These are phyloP conservation scores for Wallacemonas sp. DNA, from an alignment of 208 protist genomes.

Conservation along the genomic window DNA sequence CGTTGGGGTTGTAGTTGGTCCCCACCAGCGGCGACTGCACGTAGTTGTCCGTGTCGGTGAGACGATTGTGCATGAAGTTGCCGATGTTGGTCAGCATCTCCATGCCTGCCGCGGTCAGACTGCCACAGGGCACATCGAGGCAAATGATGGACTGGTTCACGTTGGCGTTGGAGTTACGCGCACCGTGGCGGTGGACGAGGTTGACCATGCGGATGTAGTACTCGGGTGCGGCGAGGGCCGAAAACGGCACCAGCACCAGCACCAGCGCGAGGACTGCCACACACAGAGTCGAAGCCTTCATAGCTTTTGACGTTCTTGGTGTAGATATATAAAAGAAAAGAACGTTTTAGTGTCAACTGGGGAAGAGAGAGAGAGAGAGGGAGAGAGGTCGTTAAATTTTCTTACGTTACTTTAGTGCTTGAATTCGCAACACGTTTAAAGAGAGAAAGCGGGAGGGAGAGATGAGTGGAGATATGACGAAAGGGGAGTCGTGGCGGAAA, in stretches of 20 bases:
- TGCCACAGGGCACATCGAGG: conserved; percentile 38
- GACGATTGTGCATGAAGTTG: conserved; percentile 34
- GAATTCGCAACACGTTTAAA: too few species aligned
- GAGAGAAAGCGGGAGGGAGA: too few species aligned
- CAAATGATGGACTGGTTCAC: conserved; percentile 36
- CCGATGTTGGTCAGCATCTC: conserved; percentile 38
- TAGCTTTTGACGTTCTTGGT: neutral
- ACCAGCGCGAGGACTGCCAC: neutral
- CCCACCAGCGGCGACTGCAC: conserved; percentile 41
- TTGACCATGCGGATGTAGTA: conserved; percentile 43
- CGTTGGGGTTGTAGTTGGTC: conserved; percentile 40
- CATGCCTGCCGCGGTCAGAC: conserved; percentile 43
- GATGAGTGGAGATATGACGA: too few species aligned
- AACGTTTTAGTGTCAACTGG: too few species aligned
- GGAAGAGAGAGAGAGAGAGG: too few species aligned
- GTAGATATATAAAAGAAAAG: neutral
- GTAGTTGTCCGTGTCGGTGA: conserved; percentile 33
- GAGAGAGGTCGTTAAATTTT: too few species aligned
- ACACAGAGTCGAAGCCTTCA: too few species aligned
- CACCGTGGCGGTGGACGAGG: conserved; percentile 52
- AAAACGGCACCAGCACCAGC: conserved; percentile 3
- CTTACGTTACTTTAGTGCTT: neutral
- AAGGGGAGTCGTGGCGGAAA: too few species aligned
- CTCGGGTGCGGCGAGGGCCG: conserved; percentile 13
- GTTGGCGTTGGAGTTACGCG: conserved; percentile 20